Conservation (phyloP, 805 yeast species). For the Kuraishia hungarica region DNA sequence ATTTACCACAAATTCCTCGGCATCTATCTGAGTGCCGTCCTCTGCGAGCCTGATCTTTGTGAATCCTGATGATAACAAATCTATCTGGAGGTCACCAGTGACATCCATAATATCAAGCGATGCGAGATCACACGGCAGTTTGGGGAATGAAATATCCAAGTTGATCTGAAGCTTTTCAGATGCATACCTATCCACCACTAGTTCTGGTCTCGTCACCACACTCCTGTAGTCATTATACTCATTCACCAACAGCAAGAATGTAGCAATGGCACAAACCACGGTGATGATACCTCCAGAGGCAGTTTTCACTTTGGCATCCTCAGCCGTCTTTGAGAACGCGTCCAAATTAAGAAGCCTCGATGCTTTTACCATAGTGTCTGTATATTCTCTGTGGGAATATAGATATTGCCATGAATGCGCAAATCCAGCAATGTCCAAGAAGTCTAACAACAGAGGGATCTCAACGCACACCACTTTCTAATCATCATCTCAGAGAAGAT, state of each 20-base stretch:
- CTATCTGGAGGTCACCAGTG: conserved; percentile 76
- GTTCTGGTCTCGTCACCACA: conserved; percentile 66
- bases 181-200: conserved; percentile 81
- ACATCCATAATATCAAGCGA: conserved; percentile 84
- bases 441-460: too few relatives aligned
- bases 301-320: conserved; percentile 85
- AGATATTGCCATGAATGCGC: background rate
- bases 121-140: conserved; percentile 76
- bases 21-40: conserved; percentile 38
- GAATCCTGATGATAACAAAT: conserved; percentile 64
- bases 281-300: conserved; percentile 89
- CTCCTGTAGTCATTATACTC: conserved; percentile 73
- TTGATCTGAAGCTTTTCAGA: conserved; percentile 69
- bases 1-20: conserved; percentile 33
- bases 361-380: background rate
- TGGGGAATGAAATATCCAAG: conserved; percentile 75
- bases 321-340: conserved; percentile 91
- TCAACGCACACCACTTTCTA: background rate
- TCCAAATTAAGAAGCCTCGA: conserved; percentile 50
- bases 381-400: background rate
- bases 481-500: too few relatives aligned
- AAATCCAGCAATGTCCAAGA: background rate
- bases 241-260: conserved; percentile 52
- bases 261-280: conserved; percentile 52
- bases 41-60: conserved; percentile 54